A percentile compares a stretch with the other conserved stretches of the same genome.
phyloP scores from a whole-genome alignment of 2,329 filamentous ascomycete species.

The Leptoxyphium fumago region DNA sequence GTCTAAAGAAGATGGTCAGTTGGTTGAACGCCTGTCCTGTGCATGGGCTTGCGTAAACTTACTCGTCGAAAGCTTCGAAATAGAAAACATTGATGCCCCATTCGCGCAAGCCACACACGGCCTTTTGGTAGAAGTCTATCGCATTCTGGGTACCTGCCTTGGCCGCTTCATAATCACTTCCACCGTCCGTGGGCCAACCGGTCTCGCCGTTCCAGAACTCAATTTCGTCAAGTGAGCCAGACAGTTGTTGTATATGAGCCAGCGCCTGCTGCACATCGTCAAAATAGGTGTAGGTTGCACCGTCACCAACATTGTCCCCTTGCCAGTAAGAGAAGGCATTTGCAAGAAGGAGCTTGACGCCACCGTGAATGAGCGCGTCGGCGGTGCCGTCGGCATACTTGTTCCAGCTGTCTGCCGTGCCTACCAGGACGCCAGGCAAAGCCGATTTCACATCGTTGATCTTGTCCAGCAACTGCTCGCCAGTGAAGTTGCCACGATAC shows the following conservation, averaged over 20 bases:
- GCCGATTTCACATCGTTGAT: conserved; percentile 46
- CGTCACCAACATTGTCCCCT: conserved; percentile 34
- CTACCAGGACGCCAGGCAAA: conserved; percentile 42
- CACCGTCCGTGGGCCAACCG: conserved; percentile 48
- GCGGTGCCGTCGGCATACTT: conserved; percentile 55
- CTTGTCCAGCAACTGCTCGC: conserved; percentile 42
- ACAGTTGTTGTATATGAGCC: conserved; percentile 44
- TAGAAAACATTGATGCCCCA: conserved; percentile 58
- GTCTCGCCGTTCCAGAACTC: conserved; percentile 58
- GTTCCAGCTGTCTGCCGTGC: conserved; percentile 61
- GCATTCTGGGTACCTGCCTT: conserved; percentile 46
- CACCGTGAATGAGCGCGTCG: conserved; percentile 44
- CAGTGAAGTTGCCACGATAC: conserved; percentile 54
- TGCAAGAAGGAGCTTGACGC: conserved; percentile 47
- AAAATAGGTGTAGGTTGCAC: conserved; percentile 49
- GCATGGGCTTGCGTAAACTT: conserved; percentile 8
- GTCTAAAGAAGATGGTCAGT: conserved; percentile 2
- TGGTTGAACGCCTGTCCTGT: not conserved
- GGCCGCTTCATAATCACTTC: conserved; percentile 46
- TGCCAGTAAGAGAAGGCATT: conserved; percentile 67
- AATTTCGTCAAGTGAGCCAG: conserved; percentile 38
- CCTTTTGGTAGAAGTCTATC: conserved; percentile 43
- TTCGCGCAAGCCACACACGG: conserved; percentile 47
- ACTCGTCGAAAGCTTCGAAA: conserved; percentile 62
- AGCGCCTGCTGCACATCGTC: conserved; percentile 53